Conservation (phyloP, 495 filamentous ascomycete genomes). For the Elasticomyces elasticus region DNA sequence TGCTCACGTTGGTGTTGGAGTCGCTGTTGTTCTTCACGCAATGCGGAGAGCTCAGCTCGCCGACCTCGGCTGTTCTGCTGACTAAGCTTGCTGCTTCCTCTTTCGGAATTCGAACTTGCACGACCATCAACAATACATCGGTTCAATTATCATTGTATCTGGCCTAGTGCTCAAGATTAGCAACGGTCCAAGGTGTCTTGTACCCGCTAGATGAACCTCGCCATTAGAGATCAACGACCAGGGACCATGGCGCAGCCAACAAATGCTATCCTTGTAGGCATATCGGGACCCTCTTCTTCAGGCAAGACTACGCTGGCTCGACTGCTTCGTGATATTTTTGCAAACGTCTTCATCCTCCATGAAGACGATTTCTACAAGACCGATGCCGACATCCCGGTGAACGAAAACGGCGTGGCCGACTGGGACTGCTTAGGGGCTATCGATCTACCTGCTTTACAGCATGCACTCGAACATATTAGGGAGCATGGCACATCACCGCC, state of each 20-base stretch:
- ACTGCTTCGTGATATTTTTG: constrained; percentile 31
- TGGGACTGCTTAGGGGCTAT: constrained; percentile 79
- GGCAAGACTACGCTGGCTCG: constrained; percentile 38
- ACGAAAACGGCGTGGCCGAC: constrained; percentile 51
- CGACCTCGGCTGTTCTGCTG: no score
- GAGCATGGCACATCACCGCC: constrained; percentile 54
- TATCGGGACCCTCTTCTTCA: constrained; percentile 31
- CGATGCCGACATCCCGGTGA: constrained; percentile 52
- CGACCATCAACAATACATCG: no score
- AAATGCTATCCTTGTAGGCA: constrained; percentile 21
- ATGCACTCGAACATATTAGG: constrained; percentile 53
- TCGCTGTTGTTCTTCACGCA: no score
- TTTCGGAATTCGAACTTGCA: no score
- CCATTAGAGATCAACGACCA: neutral
- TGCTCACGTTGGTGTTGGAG: no score
- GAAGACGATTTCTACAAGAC: constrained; percentile 86
- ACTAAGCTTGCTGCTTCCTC: no score
- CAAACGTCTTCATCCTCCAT: constrained; percentile 65
- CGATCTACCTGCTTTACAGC: constrained; percentile 52
- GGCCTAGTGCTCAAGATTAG: no score
- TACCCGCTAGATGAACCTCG: neutral
- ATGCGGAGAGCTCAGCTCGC: no score
- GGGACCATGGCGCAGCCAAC: constrained; percentile 7
- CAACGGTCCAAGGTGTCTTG: no score
- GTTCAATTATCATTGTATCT: no score